A percentile compares a stretch with the other conserved stretches of the same genome.
Conservation (phyloP, 495 filamentous ascomycete species). For the Tuber microsphaerosporum region DNA sequence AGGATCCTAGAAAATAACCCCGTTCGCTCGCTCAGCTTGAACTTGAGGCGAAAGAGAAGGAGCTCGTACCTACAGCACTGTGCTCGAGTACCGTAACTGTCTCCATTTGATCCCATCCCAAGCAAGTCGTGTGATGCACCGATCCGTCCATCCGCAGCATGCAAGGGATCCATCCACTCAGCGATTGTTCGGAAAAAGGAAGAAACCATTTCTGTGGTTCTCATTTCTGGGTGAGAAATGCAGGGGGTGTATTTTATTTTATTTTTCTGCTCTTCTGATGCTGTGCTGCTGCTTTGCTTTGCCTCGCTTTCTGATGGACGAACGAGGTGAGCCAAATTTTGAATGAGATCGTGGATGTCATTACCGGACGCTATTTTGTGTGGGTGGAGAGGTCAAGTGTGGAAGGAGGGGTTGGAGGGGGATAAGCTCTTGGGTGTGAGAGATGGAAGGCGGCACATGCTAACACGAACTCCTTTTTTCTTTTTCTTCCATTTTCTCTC, state of each 20-base stretch:
- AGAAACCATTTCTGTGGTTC: constrained; percentile 6
- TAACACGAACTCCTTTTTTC: not conserved
- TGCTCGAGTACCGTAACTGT: constrained; percentile 8
- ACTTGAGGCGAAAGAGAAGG: not conserved
- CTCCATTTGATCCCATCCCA: constrained; percentile 32
- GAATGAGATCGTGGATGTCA: not conserved
- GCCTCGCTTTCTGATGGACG: constrained; percentile 4
- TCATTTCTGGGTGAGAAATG: constrained; percentile 33
- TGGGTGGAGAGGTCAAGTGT: constrained; percentile 2
- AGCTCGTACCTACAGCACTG: not conserved
- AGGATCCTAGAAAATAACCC: constrained; percentile 18
- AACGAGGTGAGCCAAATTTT: constrained; percentile 1
- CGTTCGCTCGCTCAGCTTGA: not conserved
- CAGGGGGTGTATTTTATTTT: constrained; percentile 17
- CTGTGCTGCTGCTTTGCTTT: not conserved
- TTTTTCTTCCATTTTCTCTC: not conserved
- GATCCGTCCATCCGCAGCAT: constrained; percentile 37
- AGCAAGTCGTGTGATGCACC: constrained; percentile 38
- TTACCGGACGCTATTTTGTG: not conserved
- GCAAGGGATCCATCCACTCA: constrained; percentile 37
- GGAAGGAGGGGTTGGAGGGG: not conserved
- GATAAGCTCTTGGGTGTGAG: not conserved
- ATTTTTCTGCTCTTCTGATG: not conserved
- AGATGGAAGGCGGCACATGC: not conserved
- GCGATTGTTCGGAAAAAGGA: constrained; percentile 19